These are phyloP conservation scores for Gnomoniopsis sp. DNA, from an alignment of 2,329 filamentous ascomycete species.

Conservation along the genomic window DNA sequence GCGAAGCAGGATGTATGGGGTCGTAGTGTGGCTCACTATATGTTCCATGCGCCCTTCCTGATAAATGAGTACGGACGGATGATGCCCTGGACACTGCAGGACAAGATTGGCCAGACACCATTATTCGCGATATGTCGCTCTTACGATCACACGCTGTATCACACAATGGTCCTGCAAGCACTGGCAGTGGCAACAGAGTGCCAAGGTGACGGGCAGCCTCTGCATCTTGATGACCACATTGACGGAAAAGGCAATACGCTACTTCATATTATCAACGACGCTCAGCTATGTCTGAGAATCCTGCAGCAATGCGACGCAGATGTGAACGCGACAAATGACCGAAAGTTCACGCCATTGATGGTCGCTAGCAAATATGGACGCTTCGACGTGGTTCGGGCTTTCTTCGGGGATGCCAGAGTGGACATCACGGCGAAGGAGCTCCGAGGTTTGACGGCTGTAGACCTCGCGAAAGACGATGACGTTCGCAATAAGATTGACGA, in stretches of 20 bases:
- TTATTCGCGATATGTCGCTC: constrained; percentile 92
- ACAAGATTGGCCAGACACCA: constrained; percentile 97
- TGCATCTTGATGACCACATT: constrained; percentile 90
- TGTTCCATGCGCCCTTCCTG: constrained; percentile 84
- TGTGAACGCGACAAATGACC: constrained; percentile 92
- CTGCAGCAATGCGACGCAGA: constrained; percentile 88
- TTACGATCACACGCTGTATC: constrained; percentile 88
- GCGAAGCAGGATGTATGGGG: constrained; percentile 77
- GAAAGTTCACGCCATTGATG: constrained; percentile 93
- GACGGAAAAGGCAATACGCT: constrained; percentile 92
- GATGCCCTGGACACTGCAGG: constrained; percentile 84
- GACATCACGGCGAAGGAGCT: constrained; percentile 81
- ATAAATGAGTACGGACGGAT: constrained; percentile 73
- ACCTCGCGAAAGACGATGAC: constrained; percentile 96
- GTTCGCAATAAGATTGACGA: constrained; percentile 96
- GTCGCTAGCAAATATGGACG: constrained; percentile 97
- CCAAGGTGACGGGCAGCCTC: constrained; percentile 73
- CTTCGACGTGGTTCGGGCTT: constrained; percentile 83
- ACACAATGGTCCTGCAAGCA: constrained; percentile 80
- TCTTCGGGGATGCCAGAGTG: constrained; percentile 85
- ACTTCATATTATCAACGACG: constrained; percentile 91
- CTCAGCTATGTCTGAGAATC: constrained; percentile 70
- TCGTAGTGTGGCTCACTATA: constrained; percentile 88
- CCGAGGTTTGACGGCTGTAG: constrained; percentile 87
- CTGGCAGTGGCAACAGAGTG: constrained; percentile 68